Percentiles rank a stretch among this genome's conserved stretches.
Evolutionary conservation across 257 asterid species (phyloP).

Genomic region (Solanum bulbocastanum): DNA sequence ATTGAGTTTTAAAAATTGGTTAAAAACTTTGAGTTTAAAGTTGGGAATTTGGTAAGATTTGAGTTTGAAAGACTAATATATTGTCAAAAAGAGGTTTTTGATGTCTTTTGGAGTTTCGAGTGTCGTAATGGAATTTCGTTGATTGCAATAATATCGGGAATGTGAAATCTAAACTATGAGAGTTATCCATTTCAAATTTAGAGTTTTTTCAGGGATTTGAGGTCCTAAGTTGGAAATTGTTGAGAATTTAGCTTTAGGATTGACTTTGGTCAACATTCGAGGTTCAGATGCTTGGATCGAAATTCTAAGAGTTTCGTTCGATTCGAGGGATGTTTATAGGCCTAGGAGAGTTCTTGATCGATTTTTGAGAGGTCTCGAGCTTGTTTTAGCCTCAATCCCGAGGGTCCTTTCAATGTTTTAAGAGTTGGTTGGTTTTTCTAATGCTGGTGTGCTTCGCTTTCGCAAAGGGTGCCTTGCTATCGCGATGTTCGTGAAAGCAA

Average conservation of each 20-base stretch:
- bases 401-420: neutral
- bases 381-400: neutral
- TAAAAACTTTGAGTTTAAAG: too few species aligned
- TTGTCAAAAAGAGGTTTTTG: too few species aligned
- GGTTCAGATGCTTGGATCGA: neutral
- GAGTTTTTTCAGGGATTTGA: neutral
- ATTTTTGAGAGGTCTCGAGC: neutral
- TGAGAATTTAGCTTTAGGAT: neutral
- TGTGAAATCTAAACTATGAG: neutral
- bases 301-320: neutral
- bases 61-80: too few species aligned
- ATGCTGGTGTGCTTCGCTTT: neutral
- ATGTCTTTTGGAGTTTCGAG: too few species aligned
- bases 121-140: too few species aligned
- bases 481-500: neutral
- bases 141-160: too few species aligned
- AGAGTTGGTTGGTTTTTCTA: neutral
- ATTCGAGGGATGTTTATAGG: neutral
- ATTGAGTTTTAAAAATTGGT: too few species aligned
- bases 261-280: neutral
- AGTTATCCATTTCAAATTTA: neutral
- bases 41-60: too few species aligned
- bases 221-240: neutral
- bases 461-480: neutral
- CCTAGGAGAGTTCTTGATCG: neutral